These are phyloP conservation scores for Pilobolus umbonatus DNA, from an alignment of 192 early-diverging fungal genomes.

Conservation along the genomic window DNA sequence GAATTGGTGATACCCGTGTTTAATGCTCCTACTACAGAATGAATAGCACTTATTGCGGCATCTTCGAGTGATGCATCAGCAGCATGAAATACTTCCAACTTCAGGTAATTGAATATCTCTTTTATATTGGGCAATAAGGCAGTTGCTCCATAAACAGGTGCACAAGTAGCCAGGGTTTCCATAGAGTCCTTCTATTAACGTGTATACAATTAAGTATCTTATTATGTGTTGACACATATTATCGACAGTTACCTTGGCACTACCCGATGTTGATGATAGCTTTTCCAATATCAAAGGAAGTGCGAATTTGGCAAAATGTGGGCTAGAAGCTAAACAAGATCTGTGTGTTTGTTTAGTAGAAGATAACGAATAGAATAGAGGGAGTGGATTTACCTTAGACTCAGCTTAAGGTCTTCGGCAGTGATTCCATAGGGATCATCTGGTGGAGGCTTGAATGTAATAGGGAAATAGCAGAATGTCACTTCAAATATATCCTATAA, in stretches of 20 bases:
- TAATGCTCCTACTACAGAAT: conserved; percentile 59
- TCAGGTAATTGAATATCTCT: conserved; percentile 68
- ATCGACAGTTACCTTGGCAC: conserved; percentile 68
- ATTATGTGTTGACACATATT: not conserved
- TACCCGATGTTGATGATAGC: conserved; percentile 74
- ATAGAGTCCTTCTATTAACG: conserved; percentile 73
- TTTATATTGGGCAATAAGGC: conserved; percentile 64
- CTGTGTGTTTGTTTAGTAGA: conserved; percentile 14
- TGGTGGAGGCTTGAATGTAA: conserved; percentile 94
- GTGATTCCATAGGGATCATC: conserved; percentile 95
- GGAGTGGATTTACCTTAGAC: conserved; percentile 50
- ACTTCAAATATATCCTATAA: conserved; percentile 88
- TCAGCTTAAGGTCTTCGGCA: conserved; percentile 81
- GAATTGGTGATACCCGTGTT: conserved; percentile 44
- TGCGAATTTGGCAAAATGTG: conserved; percentile 74
- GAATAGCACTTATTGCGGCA: conserved; percentile 60
- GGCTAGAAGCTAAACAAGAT: conserved; percentile 72
- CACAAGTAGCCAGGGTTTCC: conserved; percentile 79
- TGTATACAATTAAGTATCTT: not conserved
- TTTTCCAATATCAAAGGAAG: conserved; percentile 91
- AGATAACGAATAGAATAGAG: not conserved
- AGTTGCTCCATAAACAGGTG: conserved; percentile 68
- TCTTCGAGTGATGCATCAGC: conserved; percentile 64
- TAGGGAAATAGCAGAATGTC: conserved; percentile 99
- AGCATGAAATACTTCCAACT: conserved; percentile 75